Evolutionary conservation across 257 asterid species (phyloP).

Genomic region (Nicotiana sylvestris): DNA sequence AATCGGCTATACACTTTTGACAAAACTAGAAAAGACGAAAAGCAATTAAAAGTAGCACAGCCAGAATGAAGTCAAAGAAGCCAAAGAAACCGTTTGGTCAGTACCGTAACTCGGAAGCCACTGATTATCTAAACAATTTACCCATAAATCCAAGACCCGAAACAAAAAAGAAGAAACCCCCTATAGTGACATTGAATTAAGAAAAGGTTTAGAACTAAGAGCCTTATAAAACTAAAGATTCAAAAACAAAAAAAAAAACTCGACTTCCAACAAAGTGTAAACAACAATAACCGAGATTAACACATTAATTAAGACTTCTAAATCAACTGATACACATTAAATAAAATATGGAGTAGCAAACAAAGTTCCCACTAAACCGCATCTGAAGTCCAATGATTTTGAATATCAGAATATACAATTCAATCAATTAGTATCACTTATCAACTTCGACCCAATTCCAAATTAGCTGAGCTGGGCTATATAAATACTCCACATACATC

Average conservation of each 20-base stretch:
- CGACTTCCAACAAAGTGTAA: background rate
- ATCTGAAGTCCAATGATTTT: background rate
- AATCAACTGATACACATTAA: background rate
- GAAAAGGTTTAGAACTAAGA: background rate
- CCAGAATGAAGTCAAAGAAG: too few relatives aligned
- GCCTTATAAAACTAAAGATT: background rate
- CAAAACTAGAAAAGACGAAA: too few relatives aligned
- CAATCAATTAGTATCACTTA: background rate
- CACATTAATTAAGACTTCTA: background rate
- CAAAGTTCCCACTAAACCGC: background rate
- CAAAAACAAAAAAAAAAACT: background rate
- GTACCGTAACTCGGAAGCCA: background rate
- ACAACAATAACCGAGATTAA: too few relatives aligned
- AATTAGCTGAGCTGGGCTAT: background rate
- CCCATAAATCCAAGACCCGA: background rate
- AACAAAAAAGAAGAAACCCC: background rate
- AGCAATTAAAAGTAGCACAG: too few relatives aligned
- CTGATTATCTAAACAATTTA: background rate
- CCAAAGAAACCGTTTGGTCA: too few relatives aligned
- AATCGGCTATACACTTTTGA: background rate
- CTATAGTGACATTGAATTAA: background rate
- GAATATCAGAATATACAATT: background rate
- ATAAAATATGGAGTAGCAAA: background rate
- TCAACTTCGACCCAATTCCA: background rate
- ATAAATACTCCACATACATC: background rate